Conservation (phyloP, 2,329 filamentous ascomycete species). For the Sporothrix inflata region DNA sequence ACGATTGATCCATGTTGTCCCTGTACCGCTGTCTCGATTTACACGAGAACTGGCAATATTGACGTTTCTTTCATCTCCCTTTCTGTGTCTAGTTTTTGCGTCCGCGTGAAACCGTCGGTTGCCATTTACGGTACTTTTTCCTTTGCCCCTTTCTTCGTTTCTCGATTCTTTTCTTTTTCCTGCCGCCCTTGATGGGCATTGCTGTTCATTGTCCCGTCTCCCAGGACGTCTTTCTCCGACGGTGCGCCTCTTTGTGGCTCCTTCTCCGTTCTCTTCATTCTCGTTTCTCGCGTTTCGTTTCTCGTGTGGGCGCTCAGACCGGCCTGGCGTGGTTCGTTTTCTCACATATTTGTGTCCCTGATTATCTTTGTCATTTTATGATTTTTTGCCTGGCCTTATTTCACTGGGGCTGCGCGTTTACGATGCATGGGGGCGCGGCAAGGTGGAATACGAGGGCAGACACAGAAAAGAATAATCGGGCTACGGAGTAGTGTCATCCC, state of each 20-base stretch:
- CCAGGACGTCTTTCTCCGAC: not conserved
- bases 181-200: no score
- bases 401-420: not conserved
- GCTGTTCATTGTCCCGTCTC: not conserved
- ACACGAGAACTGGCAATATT: not conserved
- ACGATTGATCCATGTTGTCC: not conserved
- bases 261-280: not conserved
- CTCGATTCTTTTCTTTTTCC: not conserved
- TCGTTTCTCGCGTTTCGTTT: not conserved
- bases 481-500: constrained; percentile 7
- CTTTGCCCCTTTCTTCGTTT: not conserved
- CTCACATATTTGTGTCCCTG: not conserved
- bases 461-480: not conserved
- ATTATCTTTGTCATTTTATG: not conserved
- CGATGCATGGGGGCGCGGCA: not conserved
- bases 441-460: constrained; percentile 14
- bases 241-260: not conserved
- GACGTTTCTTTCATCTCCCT: not conserved
- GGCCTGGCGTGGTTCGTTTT: not conserved
- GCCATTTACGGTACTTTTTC: not conserved
- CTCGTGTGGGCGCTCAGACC: not conserved
- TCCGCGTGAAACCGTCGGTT: not conserved
- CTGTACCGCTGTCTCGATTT: not conserved
- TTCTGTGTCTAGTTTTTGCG: not conserved
- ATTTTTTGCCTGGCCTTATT: no score